Evolutionary conservation across 2,329 filamentous ascomycete genomes (phyloP), one percentile per base, ranked within the genome.

Genomic region (Colletotrichum cereale): DNA sequence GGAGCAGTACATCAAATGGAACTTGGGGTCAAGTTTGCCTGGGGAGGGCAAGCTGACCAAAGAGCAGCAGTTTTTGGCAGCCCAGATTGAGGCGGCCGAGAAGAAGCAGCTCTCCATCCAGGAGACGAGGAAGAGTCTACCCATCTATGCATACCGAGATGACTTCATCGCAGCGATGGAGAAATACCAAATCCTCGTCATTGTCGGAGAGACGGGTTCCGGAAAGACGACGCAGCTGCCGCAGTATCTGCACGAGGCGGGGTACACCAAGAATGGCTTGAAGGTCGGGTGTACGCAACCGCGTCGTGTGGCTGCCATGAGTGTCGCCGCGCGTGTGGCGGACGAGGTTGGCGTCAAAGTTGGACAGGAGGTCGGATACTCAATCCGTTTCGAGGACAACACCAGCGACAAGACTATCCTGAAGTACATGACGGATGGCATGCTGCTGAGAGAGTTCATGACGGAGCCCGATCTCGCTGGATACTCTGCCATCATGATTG

Each of bases 351-450:
- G 93, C 0, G 92, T 94, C 71, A 95, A 96, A 79, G 84, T 98
- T 14, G 96, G 96, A 0, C 93, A 94, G 73, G 94, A 98, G 78
- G 96, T 98, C 34, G 96, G 96, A 21, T 99, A 98, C 80, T 92
- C 92, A 0, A 97, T 99, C 76, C 93, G 96, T 73, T 99, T 98
- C 77, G 96, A 99, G 79, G 94, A 98, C 81, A 91, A 91, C 74
- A 97, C 95, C 0, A 94, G 90, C 79, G 94, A 97, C 77, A 97
- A 97, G 83, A 98, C 96, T 0, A 86, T 96, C 10, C 83, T 99
- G 66, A 97, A 97, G 81, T 98, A 97, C 82, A 96, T 97, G 93
- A 99, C 96, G 0, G 96, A 99, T 78, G 96, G 96, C 79, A 97
- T 98, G 92, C 85, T 98, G 48, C 85, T 98, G 38, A 88, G 95